A percentile compares a stretch with the other conserved stretches of the same genome.
Evolutionary conservation across 495 filamentous ascomycete genomes (phyloP).

Genomic region (Xylaria cubensis): DNA sequence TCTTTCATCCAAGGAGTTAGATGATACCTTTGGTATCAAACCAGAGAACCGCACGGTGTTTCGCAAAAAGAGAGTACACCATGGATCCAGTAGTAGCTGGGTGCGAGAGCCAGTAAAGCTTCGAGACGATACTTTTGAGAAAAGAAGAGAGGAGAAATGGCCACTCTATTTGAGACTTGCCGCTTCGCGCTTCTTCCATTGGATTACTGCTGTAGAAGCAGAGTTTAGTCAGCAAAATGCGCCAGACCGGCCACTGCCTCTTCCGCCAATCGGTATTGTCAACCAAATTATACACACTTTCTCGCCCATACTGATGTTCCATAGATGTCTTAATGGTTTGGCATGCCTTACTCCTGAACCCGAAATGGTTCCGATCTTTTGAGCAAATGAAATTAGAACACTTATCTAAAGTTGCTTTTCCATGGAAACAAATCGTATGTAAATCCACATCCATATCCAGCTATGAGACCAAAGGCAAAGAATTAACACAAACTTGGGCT

Average conservation of each 20-base stretch:
- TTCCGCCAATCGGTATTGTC: not conserved
- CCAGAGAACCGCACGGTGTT: not conserved
- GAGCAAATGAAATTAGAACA: not conserved
- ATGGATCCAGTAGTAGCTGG: not conserved
- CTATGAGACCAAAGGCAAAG: not conserved
- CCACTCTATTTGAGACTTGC: constrained; percentile 3
- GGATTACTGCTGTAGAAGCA: constrained; percentile 2
- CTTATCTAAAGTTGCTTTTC: not conserved
- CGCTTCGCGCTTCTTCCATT: not conserved
- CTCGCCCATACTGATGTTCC: not conserved
- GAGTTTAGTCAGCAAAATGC: not conserved
- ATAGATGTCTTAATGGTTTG: constrained; percentile 2
- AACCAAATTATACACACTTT: not conserved
- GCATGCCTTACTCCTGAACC: constrained; percentile 1
- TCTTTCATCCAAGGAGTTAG: not conserved
- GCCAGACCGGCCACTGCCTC: not conserved
- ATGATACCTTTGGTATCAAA: constrained; percentile 2
- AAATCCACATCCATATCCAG: not conserved
- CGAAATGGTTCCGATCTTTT: constrained; percentile 2
- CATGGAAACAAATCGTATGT: constrained; percentile 4
- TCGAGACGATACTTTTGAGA: constrained; percentile 2
- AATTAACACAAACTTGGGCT: not conserved
- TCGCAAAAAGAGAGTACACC: not conserved
- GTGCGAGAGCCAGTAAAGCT: not conserved
- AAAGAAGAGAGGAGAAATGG: constrained; percentile 11